phyloP scores from a whole-genome alignment of 2,329 filamentous ascomycete genomes.

The Claviceps capensis region DNA sequence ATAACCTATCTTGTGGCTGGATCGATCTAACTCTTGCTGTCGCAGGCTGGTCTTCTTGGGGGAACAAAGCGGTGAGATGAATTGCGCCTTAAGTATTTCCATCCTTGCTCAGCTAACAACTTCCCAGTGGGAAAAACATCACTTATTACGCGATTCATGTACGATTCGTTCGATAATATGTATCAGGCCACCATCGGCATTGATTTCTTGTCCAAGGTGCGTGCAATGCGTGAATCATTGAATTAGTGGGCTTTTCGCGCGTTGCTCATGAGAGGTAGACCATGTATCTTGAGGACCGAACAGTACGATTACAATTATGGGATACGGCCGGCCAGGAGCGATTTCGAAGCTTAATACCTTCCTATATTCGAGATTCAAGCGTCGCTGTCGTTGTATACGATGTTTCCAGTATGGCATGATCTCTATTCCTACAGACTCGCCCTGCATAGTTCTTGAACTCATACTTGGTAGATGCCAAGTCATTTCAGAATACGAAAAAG shows the following conservation, averaged over 20 bases:
- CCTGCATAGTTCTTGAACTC: not conserved
- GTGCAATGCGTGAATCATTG: conserved; percentile 29
- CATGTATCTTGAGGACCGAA: conserved; percentile 98
- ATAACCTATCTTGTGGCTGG: not conserved
- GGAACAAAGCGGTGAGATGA: conserved; percentile 82
- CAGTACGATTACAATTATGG: conserved; percentile 94
- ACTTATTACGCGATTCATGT: conserved; percentile 98
- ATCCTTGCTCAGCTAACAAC: conserved; percentile 12
- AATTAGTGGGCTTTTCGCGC: not conserved
- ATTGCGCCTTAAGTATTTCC: not conserved
- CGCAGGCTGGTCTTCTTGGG: conserved; percentile 86
- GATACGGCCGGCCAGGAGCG: conserved; percentile 96
- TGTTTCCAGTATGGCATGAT: conserved; percentile 56
- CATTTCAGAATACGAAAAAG: conserved; percentile 96
- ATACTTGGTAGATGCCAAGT: conserved; percentile 57
- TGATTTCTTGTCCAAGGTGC: conserved; percentile 95
- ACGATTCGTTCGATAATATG: conserved; percentile 99
- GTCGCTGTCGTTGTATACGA: conserved; percentile 98
- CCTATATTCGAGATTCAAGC: conserved; percentile 94
- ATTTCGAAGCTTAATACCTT: conserved; percentile 92
- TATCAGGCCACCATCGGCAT: conserved; percentile 99
- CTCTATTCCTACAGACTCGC: conserved; percentile 4
- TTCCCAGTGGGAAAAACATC: conserved; percentile 88
- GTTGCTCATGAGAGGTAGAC: conserved; percentile 36
- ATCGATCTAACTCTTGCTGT: not conserved